Percentiles rank a stretch among this genome's conserved stretches.
Conservation (phyloP, 2,329 filamentous ascomycete species). For the Xylariales sp. region DNA sequence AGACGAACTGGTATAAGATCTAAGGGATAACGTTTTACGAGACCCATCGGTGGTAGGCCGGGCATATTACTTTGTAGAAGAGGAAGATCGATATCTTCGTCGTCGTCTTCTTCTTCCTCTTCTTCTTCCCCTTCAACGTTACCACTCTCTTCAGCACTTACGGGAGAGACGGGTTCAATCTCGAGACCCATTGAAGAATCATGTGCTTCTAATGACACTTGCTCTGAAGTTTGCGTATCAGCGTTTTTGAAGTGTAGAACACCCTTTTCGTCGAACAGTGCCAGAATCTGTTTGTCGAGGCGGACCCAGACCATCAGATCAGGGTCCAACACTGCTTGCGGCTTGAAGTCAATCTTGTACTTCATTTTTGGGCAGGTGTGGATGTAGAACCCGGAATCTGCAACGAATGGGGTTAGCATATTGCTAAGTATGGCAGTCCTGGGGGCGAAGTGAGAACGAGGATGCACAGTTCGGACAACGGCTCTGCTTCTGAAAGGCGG, state of each 20-base stretch:
- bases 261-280: conserved; percentile 47
- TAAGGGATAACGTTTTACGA: conserved; percentile 52
- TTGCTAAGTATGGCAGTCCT: conserved; percentile 78
- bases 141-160: background rate
- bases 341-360: conserved; percentile 77
- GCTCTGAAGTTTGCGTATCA: background rate
- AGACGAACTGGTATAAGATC: conserved; percentile 54
- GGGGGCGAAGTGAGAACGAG: too few species aligned
- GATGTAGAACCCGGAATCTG: conserved; percentile 78
- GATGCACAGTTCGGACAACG: too few species aligned
- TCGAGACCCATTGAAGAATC: conserved; percentile 8
- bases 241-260: conserved; percentile 46
- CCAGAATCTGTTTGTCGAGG: conserved; percentile 47
- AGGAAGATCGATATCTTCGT: conserved; percentile 15
- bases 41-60: conserved; percentile 52
- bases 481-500: too few species aligned
- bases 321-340: conserved; percentile 70
- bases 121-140: conserved; percentile 11
- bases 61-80: conserved; percentile 63
- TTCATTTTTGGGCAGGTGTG: conserved; percentile 77
- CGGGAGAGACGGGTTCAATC: conserved; percentile 7
- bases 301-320: conserved; percentile 58
- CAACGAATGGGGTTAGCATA: conserved; percentile 30
- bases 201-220: background rate
- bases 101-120: conserved; percentile 14